Percentiles rank a stretch among this genome's conserved stretches.
Evolutionary conservation across 176 grass and related monocot genomes (phyloP).

Genomic region (Zea luxurians): DNA sequence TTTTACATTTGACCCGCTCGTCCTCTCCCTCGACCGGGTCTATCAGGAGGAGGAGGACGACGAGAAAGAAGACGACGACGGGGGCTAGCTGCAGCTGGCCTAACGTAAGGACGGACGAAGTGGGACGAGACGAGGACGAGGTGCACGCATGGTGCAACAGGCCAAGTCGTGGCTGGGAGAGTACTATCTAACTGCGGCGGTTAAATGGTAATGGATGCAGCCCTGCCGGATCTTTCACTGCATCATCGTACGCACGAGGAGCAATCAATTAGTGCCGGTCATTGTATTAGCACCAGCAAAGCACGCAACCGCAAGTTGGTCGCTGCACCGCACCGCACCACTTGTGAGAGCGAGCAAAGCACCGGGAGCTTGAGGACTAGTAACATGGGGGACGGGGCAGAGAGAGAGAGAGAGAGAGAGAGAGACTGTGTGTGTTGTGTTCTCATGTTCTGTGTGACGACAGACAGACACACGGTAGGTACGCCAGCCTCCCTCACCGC

Average conservation of each 20-base stretch:
- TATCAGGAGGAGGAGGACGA: neutral
- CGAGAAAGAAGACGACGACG: neutral
- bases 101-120: too few relatives aligned
- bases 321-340: neutral
- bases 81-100: neutral
- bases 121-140: neutral
- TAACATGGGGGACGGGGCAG: too few relatives aligned
- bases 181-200: neutral
- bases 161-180: neutral
- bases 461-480: constrained; percentile 53
- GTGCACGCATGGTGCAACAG: neutral
- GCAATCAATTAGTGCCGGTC: neutral
- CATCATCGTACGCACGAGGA: neutral
- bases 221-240: neutral
- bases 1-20: neutral
- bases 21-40: too few relatives aligned
- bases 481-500: constrained; percentile 61
- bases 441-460: neutral
- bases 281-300: neutral
- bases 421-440: too few relatives aligned
- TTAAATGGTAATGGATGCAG: neutral
- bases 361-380: too few relatives aligned
- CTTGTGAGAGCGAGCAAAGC: too few relatives aligned
- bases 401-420: too few relatives aligned
- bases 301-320: too few relatives aligned